Percentiles rank a stretch among this genome's conserved stretches.
Conservation (phyloP, 257 asterid species). For the Agastache rugosa region DNA sequence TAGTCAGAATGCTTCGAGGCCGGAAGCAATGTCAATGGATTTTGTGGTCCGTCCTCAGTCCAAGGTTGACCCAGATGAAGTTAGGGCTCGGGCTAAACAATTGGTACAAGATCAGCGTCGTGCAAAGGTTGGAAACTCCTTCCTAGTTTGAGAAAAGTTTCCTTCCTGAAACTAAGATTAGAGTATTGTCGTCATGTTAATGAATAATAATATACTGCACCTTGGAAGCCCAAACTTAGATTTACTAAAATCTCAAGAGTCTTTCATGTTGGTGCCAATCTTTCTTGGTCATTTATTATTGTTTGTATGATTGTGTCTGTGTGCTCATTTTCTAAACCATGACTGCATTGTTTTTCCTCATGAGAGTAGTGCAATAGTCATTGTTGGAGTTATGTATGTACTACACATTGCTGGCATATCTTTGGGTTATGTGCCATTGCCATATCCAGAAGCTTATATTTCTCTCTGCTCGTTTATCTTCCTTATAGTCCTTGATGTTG, state of each 20-base stretch:
- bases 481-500: background rate
- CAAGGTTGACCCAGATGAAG: constrained; percentile 83
- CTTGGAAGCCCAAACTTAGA: background rate
- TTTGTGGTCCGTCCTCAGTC: constrained; percentile 92
- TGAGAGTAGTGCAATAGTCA: background rate
- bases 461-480: background rate
- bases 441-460: background rate
- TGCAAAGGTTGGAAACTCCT: constrained; percentile 60
- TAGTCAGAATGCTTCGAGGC: constrained; percentile 61
- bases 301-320: background rate
- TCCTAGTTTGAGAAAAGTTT: background rate
- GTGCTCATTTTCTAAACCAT: background rate
- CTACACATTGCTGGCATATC: background rate
- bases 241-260: background rate
- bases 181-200: background rate
- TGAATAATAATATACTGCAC: background rate
- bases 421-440: background rate
- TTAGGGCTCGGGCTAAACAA: constrained; percentile 83
- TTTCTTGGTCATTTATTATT: background rate
- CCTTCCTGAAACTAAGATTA: background rate
- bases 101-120: constrained; percentile 73
- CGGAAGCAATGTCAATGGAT: constrained; percentile 87
- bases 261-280: background rate
- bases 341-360: background rate
- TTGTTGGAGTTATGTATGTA: background rate